Percentiles rank a stretch among this genome's conserved stretches.
Evolutionary conservation across 495 filamentous ascomycete species (phyloP).

Genomic region (Podospora comata): DNA sequence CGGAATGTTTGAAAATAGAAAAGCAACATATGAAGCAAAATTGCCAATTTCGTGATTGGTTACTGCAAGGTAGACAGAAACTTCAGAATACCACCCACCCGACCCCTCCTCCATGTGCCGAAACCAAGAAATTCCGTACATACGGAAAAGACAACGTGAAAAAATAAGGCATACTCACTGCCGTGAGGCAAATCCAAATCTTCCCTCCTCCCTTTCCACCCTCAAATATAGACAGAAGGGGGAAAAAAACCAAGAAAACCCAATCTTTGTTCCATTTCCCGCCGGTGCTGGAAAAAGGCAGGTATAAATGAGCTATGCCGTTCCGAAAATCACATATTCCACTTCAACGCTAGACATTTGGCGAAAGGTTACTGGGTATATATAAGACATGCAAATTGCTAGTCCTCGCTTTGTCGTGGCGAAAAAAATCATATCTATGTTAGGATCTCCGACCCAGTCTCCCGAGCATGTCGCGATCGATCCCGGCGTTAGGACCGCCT

Average conservation of each 20-base stretch:
- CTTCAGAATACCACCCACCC: background rate
- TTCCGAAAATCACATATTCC: background rate
- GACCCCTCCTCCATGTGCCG: background rate
- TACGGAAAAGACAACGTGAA: background rate
- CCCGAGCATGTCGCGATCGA: constrained; percentile 47
- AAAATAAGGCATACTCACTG: background rate
- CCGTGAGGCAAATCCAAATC: background rate
- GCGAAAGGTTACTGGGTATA: background rate
- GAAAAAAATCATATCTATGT: background rate
- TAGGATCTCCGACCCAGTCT: constrained; percentile 27
- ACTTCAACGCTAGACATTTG: background rate
- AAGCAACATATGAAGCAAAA: background rate
- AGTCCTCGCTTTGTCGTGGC: background rate
- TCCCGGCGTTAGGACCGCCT: constrained; percentile 28
- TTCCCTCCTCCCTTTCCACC: background rate
- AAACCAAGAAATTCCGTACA: background rate
- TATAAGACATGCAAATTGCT: background rate
- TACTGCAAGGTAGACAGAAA: background rate
- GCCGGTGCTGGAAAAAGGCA: background rate
- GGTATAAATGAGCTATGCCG: no score
- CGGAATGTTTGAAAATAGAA: no score
- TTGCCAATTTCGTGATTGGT: no score
- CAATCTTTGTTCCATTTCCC: background rate
- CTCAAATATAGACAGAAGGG: background rate
- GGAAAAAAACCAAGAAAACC: background rate